These are phyloP conservation scores for Anastatica hierochuntica DNA, from an alignment of 345 rosid species.

Conservation along the genomic window DNA sequence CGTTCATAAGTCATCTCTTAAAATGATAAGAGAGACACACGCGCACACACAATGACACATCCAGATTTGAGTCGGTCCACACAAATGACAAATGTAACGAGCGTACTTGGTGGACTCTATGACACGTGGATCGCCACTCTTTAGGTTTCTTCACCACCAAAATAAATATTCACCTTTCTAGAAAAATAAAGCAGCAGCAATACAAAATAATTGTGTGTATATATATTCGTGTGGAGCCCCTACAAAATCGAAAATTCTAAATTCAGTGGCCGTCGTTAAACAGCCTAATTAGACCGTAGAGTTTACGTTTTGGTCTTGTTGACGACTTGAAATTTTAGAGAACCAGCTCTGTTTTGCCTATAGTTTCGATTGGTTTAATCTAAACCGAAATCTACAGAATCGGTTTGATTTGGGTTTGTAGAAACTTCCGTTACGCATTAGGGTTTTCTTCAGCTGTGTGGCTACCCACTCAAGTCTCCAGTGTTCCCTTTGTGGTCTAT, in stretches of 20 bases:
- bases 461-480: slow-evolving; percentile 22
- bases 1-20: no score
- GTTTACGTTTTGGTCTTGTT: no score
- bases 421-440: slow-evolving; percentile 10
- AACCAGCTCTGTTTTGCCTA: neutral
- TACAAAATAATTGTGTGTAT: neutral
- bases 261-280: neutral
- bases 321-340: neutral
- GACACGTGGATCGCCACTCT: slow-evolving; percentile 23
- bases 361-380: neutral
- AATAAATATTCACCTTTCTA: neutral
- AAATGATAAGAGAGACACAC: no score
- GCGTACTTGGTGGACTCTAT: neutral
- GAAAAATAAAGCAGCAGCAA: neutral
- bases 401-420: slow-evolving; percentile 5
- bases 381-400: neutral
- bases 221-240: slow-evolving; percentile 2
- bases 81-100: slow-evolving; percentile 1
- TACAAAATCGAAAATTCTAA: neutral
- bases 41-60: no score
- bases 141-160: slow-evolving; percentile 13
- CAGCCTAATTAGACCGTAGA: no score
- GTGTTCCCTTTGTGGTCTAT: slow-evolving; percentile 17
- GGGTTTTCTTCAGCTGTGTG: slow-evolving; percentile 15
- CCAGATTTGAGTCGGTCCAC: slow-evolving; percentile 16